Evolutionary conservation across 305 asterid genomes (phyloP), one percentile per base, ranked within the genome.

Genomic region (Plantago lanceolata): DNA sequence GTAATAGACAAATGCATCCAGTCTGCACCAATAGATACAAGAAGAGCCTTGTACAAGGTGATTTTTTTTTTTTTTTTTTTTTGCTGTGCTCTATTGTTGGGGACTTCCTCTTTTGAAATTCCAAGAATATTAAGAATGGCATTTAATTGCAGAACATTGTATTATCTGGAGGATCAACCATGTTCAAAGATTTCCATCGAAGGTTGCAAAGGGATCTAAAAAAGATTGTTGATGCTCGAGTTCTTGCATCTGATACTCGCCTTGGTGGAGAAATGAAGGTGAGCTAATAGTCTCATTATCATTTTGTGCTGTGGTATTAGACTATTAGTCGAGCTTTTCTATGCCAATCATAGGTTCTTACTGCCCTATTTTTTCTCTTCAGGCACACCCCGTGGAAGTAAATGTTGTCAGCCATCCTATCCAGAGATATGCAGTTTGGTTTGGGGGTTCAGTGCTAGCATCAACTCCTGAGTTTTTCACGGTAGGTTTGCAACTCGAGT

Each of bases 21-120:
- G 57, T 89, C 98, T n/a, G 89, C 98, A 50, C 98, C 96, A 28
- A 92, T 92, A 70, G 98, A 89, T 85, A 92, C 98, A 61, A 89
- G 98, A 79, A 81, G 98, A 76, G 94, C 96, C 68, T 78, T 89
- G 73, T 89, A 92, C 67, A 87, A 92, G 96, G 98, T 92, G 72
- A 63, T 62, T 18, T 56, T 43, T 54, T 20, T 45, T 61, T 43
- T 54, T 20, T 45, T 61, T 56, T 57, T 56, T 49, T 48, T 49
- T 9, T 59, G 28, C 28, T 55, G 19, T 15, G 11, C 55, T 73
- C 24, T 37, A 48, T 49, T 9, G 48, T 65, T 20, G 60, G 50
- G 44, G 45, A 8, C 15, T 53, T 44, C 62, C 47, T 63, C 73
- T 57, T 60, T 20, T 12, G 14, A 31, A 15, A 57, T 50, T 57